These are phyloP conservation scores for Lithohypha guttulata DNA, from an alignment of 2,329 filamentous ascomycete genomes.

Conservation along the genomic window DNA sequence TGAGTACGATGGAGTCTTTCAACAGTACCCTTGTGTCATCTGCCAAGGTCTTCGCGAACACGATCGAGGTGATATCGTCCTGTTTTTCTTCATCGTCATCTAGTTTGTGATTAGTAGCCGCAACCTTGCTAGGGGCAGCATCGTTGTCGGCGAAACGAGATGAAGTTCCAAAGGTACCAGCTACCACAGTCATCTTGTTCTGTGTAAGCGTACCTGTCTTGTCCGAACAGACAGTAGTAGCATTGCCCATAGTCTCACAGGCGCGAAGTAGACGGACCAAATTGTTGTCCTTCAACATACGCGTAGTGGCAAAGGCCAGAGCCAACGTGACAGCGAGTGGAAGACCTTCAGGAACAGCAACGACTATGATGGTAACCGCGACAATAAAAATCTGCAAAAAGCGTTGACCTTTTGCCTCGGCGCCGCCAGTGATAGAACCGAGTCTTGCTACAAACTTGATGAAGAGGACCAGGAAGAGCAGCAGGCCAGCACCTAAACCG, in stretches of 20 bases:
- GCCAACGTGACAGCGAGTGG: conserved; percentile 52
- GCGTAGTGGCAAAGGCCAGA: conserved; percentile 51
- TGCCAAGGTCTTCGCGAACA: conserved; percentile 45
- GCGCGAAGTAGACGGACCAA: conserved; percentile 49
- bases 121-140: conserved; percentile 22
- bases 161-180: conserved; percentile 43
- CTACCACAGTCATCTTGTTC: conserved; percentile 53
- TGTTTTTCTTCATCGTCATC: conserved; percentile 21
- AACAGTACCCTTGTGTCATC: conserved; percentile 45
- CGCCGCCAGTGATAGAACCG: conserved; percentile 36
- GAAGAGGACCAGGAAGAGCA: conserved; percentile 68
- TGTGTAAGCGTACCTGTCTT: conserved; percentile 57
- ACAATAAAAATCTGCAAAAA: conserved; percentile 50
- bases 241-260: conserved; percentile 55
- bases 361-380: conserved; percentile 49
- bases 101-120: conserved; percentile 19
- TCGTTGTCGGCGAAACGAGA: conserved; percentile 35
- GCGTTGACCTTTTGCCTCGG: conserved; percentile 44
- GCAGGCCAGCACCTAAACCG: conserved; percentile 57
- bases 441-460: conserved; percentile 64
- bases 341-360: conserved; percentile 50
- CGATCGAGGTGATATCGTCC: conserved; percentile 41
- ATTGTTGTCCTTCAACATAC: conserved; percentile 55
- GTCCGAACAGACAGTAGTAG: conserved; percentile 54
- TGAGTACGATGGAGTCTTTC: conserved; percentile 54